A percentile compares a stretch with the other conserved stretches of the same genome.
Evolutionary conservation across 2,329 filamentous ascomycete genomes (phyloP).

Genomic region (Phialophora macrospora): DNA sequence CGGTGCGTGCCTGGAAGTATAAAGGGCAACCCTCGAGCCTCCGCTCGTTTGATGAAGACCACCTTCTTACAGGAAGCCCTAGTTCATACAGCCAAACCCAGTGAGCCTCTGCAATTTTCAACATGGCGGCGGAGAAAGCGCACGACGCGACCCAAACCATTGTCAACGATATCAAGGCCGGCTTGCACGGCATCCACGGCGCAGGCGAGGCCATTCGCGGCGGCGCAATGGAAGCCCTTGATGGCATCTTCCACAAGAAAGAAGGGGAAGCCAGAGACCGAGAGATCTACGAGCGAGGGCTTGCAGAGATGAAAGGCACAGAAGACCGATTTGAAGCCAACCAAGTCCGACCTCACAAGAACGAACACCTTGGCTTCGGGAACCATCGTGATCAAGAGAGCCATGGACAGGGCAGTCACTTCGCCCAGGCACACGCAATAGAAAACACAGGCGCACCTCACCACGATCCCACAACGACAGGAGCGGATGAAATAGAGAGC

Average conservation of each 20-base stretch:
- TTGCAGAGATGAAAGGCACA: conserved; percentile 24
- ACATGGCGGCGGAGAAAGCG: conserved; percentile 16
- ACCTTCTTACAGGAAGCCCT: background rate
- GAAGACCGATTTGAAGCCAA: conserved; percentile 14
- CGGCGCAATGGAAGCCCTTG: conserved; percentile 46
- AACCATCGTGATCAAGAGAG: background rate
- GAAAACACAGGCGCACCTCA: background rate
- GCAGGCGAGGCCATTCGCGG: conserved; percentile 50
- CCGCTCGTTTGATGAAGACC: background rate
- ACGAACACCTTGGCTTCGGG: background rate
- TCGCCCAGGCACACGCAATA: conserved; percentile 11
- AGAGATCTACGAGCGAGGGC: conserved; percentile 45
- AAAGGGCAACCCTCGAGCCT: background rate
- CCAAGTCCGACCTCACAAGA: background rate
- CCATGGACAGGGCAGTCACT: conserved; percentile 12
- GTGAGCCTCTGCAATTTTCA: background rate
- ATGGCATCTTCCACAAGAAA: conserved; percentile 46
- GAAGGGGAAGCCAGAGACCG: conserved; percentile 47
- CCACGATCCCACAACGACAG: background rate
- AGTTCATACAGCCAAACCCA: background rate
- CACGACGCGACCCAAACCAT: conserved; percentile 18
- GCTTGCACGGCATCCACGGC: conserved; percentile 42
- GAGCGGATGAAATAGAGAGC: background rate
- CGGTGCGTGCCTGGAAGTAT: background rate
- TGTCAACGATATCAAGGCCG: conserved; percentile 23